Base-by-base conservation (phyloP, 2,329 filamentous ascomycete species). In the Fusarium begoniae region DNA sequence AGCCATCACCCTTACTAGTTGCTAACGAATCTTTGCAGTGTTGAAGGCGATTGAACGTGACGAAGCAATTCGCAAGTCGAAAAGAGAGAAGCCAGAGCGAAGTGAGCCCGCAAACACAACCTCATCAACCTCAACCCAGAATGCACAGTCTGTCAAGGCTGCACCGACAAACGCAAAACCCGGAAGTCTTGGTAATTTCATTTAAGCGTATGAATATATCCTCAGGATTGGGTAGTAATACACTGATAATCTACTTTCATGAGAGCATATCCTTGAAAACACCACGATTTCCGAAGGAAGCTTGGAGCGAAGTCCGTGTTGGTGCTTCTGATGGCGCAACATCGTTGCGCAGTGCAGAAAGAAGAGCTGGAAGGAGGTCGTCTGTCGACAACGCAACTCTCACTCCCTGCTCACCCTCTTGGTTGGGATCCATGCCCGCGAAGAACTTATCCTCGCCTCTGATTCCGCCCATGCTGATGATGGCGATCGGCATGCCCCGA, bases 381-480 rank as follows among this genome's bases (percentile, higher is more conserved):
- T 91, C 88, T 3, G 89, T 91, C 50, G 87, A 84, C 71, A 90
- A 81, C 62, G 92, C 89, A 26, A 89, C 83, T 77, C 90, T 85
- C 24, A 90, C 87, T 12, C 87, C 89, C 48, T 84, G 81, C 75
- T 84, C 83, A 20, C 90, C 90, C 10, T 74, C 75, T 73, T 90
- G 88, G 6, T 80, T 79, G 4, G 85, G 84, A n/a, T 88, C 82
- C 50, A 93, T 76, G 66, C 88, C 84, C 6, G 81, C 83, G 75
- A 94, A 94, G 76, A 95, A 92, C 8, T 83, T 83, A n/a, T 94
- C 92, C 79, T 97, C 93, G 22, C 93, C 93, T 76, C 94, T 88
- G 32, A 95, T 91, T 15, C 94, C 93, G n/a, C 94, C 93, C 67
- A 98, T 87, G 78, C 98, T 98, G 66, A 98, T 85, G 47, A 98